Evolutionary conservation across 768 basidiomycete genomes (phyloP).

Genomic region (Xerocomus brunneocitrinus): DNA sequence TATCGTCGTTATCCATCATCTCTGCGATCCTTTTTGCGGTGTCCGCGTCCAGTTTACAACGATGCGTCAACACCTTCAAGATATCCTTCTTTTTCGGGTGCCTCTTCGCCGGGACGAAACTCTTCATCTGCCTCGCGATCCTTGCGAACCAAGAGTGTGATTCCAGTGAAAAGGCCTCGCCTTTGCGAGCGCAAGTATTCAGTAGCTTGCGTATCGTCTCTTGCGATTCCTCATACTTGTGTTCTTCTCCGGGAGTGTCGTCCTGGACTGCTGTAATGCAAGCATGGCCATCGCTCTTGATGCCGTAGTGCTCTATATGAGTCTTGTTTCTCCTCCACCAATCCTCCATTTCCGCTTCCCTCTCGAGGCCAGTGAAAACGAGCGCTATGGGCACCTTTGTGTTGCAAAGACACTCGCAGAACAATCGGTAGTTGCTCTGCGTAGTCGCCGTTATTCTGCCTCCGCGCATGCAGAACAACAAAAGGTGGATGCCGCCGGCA

Average conservation of each 20-base stretch:
- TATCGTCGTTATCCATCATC: constrained; percentile 18
- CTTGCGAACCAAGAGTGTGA: constrained; percentile 15
- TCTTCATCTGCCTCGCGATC: constrained; percentile 8
- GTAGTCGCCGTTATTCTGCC: constrained; percentile 34
- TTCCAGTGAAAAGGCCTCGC: constrained; percentile 13
- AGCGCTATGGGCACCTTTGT: constrained; percentile 36
- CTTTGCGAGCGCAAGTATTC: constrained; percentile 11
- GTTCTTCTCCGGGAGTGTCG: constrained; percentile 15
- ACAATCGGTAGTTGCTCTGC: constrained; percentile 37
- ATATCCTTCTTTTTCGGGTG: constrained; percentile 18
- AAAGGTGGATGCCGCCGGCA: constrained; percentile 37
- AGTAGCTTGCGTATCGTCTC: constrained; percentile 18
- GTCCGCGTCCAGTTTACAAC: constrained; percentile 26
- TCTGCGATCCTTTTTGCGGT: constrained; percentile 21
- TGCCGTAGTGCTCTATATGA: constrained; percentile 20
- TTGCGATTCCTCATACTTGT: constrained; percentile 23
- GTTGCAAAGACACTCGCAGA: constrained; percentile 37
- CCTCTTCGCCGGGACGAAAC: constrained; percentile 12
- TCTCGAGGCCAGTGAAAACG: constrained; percentile 40
- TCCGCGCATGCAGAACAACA: constrained; percentile 40
- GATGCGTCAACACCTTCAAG: constrained; percentile 16
- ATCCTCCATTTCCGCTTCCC: constrained; percentile 28
- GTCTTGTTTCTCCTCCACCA: constrained; percentile 32
- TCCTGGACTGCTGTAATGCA: constrained; percentile 28
- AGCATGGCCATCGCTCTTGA: constrained; percentile 29